Evolutionary conservation across 2,329 filamentous ascomycete species (phyloP).

Genomic region (Epichloe aotearoae): DNA sequence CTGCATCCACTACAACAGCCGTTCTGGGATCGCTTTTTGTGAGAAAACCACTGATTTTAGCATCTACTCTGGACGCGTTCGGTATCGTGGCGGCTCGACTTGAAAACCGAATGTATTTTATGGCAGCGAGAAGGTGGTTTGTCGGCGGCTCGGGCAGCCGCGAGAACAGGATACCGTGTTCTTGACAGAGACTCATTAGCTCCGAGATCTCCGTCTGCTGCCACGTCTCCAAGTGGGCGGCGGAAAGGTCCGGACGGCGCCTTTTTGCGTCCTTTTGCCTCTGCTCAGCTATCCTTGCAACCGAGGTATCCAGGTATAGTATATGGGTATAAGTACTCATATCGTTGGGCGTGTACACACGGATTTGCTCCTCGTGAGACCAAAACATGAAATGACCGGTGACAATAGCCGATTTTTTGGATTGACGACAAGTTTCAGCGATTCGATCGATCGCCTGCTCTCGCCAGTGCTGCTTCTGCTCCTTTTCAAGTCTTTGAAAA

Average conservation of each 20-base stretch:
- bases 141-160: neutral
- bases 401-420: slow-evolving; percentile 31
- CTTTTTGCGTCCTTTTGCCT: slow-evolving; percentile 24
- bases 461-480: slow-evolving; percentile 26
- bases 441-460: slow-evolving; percentile 32
- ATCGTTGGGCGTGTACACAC: slow-evolving; percentile 32
- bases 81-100: slow-evolving; percentile 13
- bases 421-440: slow-evolving; percentile 19
- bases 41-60: slow-evolving; percentile 17
- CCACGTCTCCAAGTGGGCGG: slow-evolving; percentile 31
- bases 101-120: slow-evolving; percentile 7
- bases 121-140: neutral
- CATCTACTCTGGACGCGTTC: slow-evolving; percentile 22
- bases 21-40: slow-evolving; percentile 20
- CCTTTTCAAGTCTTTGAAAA: slow-evolving; percentile 28
- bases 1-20: slow-evolving; percentile 43
- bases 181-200: slow-evolving; percentile 29
- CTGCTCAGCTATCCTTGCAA: slow-evolving; percentile 23
- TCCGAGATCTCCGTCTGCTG: slow-evolving; percentile 29
- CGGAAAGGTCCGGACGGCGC: slow-evolving; percentile 19
- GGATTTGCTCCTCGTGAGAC: slow-evolving; percentile 20
- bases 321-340: slow-evolving; percentile 40
- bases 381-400: slow-evolving; percentile 45
- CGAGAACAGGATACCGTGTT: slow-evolving; percentile 34
- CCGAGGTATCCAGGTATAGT: slow-evolving; percentile 36